Evolutionary conservation across 305 asterid genomes (phyloP), one percentile per base, ranked within the genome.

Genomic region (Andrographis paniculata): DNA sequence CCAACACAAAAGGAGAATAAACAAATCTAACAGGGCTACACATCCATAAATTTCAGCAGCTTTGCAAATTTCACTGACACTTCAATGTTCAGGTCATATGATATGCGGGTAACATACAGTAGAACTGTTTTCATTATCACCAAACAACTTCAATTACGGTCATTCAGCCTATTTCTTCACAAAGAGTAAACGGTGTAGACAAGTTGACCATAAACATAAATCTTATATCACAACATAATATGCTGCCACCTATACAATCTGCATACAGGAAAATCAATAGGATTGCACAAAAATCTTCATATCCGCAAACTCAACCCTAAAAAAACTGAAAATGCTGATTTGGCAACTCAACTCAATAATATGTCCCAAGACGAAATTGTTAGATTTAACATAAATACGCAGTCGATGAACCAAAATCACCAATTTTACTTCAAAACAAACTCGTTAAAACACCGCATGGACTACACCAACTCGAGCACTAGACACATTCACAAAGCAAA

Each of bases 351-450:
- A 51, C 51, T 22, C 39, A 37, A 42, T 14, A 46, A 56, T 48
- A 17, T 6, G 28, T 24, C 20, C 45, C 18, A n/a, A n/a, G n/a
- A n/a, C n/a, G 43, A 49, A 53, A 24, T 22, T 14, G n/a, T 39
- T 38, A 20, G 55, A 61, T 63, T 58, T 53, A 43, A 17, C 17
- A 20, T 44, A 58, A 31, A 1, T 8, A 27, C 7, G 28, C 56
- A 20, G 20, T 16, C 51, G 1, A 31, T 14, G 17, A 42, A 48
- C 16, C 49, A 27, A 17, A 55, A 14, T 16, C 14, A 22, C 28
- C 16, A 20, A 16, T 17, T 5, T 21, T 24, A 31, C 0, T 27
- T 37, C n/a, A 14, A 41, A 45, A 39, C 17, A 17, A 47, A 58
- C 21, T 20, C 59, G 28, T 0, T 28, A 48, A 40, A 52, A 15